These are phyloP conservation scores for Warburgia ugandensis DNA, from an alignment of 164 flowering plant genomes.

Conservation along the genomic window DNA sequence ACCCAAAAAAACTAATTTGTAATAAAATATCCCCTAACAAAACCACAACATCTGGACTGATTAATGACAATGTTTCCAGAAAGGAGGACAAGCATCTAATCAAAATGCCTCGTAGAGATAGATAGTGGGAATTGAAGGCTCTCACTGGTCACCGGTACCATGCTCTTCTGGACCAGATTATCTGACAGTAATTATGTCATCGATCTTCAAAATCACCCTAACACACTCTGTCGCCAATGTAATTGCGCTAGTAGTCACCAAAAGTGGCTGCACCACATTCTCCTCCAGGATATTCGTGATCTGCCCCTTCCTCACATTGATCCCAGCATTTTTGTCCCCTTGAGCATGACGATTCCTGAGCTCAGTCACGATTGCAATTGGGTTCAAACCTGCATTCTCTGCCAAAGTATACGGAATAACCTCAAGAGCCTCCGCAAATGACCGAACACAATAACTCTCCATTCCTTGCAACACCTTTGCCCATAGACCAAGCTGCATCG, in stretches of 20 bases:
- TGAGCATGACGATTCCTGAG: constrained; percentile 91
- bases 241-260: constrained; percentile 95
- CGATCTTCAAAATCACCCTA: constrained; percentile 97
- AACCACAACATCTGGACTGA: too few relatives aligned
- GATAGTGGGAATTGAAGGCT: too few relatives aligned
- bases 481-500: constrained; percentile 96
- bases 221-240: constrained; percentile 90
- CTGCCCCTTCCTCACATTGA: constrained; percentile 98
- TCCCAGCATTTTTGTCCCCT: constrained; percentile 93
- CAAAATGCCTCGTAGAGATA: too few relatives aligned
- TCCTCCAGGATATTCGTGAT: constrained; percentile 94
- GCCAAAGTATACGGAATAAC: constrained; percentile 90
- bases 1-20: too few relatives aligned
- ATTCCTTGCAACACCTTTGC: constrained; percentile 87
- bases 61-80: too few relatives aligned
- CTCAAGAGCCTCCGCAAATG: constrained; percentile 94
- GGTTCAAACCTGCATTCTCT: constrained; percentile 96
- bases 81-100: too few relatives aligned
- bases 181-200: constrained; percentile 92
- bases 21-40: too few relatives aligned
- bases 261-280: constrained; percentile 96
- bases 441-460: constrained; percentile 82
- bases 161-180: too few relatives aligned
- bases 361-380: constrained; percentile 85
- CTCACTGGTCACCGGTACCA: too few relatives aligned